A percentile compares a stretch with the other conserved stretches of the same genome.
Conservation (phyloP, 345 rosid genomes). For the Acer negundo region DNA sequence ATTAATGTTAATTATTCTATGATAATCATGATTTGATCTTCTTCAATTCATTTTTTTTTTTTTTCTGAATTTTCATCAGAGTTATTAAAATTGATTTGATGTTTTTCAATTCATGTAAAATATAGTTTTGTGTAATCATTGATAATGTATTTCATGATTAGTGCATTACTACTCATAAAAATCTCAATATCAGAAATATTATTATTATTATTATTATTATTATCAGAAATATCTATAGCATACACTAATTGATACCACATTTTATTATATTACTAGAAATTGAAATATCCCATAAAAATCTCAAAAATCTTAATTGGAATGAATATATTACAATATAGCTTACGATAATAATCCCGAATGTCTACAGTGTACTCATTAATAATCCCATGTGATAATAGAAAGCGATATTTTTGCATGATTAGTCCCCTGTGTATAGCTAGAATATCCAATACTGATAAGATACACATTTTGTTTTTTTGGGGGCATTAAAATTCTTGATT, state of each 20-base stretch:
- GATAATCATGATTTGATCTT: neutral
- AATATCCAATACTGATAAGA: neutral
- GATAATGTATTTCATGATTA: too few species aligned
- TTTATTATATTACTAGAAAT: too few species aligned
- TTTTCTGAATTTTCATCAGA: neutral
- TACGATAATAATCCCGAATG: too few species aligned
- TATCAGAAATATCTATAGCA: neutral
- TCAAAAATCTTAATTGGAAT: neutral
- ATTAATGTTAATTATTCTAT: too few species aligned
- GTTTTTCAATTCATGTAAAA: neutral
- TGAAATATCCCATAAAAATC: conserved; percentile 1
- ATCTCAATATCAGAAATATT: too few species aligned
- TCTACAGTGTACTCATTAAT: too few species aligned
- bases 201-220: too few species aligned
- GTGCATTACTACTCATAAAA: too few species aligned
- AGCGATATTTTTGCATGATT: neutral
- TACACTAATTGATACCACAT: neutral
- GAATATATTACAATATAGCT: neutral
- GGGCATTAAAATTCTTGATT: neutral
- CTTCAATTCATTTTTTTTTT: neutral
- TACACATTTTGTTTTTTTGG: neutral
- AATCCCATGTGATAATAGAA: neutral
- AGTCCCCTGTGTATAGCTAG: neutral
- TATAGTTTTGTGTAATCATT: too few species aligned
- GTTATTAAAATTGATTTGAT: neutral